Base-by-base conservation (phyloP, 306 rosid genomes). In the Datisca glomerata region DNA sequence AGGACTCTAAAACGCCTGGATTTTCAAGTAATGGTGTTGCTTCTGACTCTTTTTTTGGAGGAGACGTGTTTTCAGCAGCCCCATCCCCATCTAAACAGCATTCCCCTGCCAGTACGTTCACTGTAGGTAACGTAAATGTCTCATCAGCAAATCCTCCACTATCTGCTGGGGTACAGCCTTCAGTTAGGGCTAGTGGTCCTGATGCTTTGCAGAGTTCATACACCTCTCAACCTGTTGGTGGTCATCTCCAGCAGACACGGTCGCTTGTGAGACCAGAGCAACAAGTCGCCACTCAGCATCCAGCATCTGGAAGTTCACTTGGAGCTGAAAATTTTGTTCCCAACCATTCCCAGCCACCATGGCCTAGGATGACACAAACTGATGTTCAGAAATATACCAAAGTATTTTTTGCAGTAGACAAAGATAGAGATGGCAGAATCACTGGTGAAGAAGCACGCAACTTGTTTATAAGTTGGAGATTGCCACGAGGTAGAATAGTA, bases 341-440 rank as follows among this genome's bases (percentile, higher is more conserved):
- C 14, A 27, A 59, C 64, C 94, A 61, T 63, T 55, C 86, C 47
- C 94, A 69, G 40, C 34, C 55, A 56, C 63, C 75, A 8, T 91
- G 99, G 96, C 99, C 99, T 45, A 75, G 78, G 72, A 85, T 91
- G 83, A 60, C 78, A 38, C 79, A 55, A 57, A 69, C 61, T 57
- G 86, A 81, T 71, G 76, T 78, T 66, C 93, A 91, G 71, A 91
- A 78, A 73, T 91, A 91, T 57, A 60, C 71, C 18, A 81, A 80
- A 71, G 94, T 91, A 21, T 91, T 91, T 63, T 55, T 78, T 66
- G 86, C 75, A 61, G 99, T 91, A 45, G 99, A 91, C 68, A 75
- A 76, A 1, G 99, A 91, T 61, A 75, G 81, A 71, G 99, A 91
- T 64, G 99, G 96, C 46, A 91, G 78, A 71, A 85, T 91, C 46